These are phyloP conservation scores for Chlamydomonas sphaeroides DNA, from an alignment of 139 green algal species.

Conservation along the genomic window DNA sequence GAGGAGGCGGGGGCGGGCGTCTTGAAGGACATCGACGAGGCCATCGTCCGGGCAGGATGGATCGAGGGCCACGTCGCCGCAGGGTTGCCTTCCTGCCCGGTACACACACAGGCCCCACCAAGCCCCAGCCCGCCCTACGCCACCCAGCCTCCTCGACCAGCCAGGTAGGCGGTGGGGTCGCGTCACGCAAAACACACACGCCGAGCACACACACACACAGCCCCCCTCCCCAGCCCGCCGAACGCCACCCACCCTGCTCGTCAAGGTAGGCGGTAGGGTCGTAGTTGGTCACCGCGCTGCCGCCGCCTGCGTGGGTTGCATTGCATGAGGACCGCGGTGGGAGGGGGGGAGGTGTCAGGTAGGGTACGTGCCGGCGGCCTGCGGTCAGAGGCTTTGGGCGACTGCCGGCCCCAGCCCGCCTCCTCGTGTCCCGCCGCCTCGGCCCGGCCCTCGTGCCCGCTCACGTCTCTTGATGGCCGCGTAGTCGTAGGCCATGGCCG, in stretches of 20 bases:
- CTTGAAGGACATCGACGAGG: neutral
- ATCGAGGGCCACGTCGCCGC: no score
- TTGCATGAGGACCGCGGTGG: neutral
- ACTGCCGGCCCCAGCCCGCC: neutral
- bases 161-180: no score
- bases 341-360: no score
- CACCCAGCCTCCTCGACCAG: neutral
- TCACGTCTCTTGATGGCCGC: constrained; percentile 43
- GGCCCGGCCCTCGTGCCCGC: neutral
- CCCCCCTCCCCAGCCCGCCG: no score
- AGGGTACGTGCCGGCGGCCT: no score
- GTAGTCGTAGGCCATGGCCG: constrained; percentile 74
- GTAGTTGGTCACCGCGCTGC: constrained; percentile 37
- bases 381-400: no score
- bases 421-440: no score
- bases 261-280: constrained; percentile 15
- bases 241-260: neutral
- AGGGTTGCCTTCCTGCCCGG: no score
- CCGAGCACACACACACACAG: no score
- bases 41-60: neutral
- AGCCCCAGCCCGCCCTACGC: neutral
- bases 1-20: neutral
- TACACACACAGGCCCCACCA: neutral
- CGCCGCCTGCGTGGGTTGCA: neutral
- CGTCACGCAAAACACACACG: no score